phyloP scores from a whole-genome alignment of 2,329 filamentous ascomycete species.

The Aureobasidium sp. region DNA sequence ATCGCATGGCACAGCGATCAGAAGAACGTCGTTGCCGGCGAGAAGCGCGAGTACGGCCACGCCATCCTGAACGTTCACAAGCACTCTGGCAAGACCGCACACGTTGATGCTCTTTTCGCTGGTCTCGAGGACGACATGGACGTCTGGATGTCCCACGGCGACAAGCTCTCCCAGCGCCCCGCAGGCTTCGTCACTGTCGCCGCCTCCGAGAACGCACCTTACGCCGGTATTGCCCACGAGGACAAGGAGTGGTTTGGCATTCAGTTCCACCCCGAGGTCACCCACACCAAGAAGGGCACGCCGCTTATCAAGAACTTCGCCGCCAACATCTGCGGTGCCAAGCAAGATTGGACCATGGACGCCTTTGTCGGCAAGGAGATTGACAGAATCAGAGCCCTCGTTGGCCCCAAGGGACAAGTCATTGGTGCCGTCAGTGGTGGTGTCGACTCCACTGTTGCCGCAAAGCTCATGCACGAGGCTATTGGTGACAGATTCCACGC shows the following conservation, averaged over 20 bases:
- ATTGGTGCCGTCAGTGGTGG: slow-evolving; percentile 74
- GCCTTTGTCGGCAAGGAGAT: slow-evolving; percentile 80
- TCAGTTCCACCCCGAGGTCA: slow-evolving; percentile 87
- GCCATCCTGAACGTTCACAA: slow-evolving; percentile 57
- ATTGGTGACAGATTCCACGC: slow-evolving; percentile 82
- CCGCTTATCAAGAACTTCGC: slow-evolving; percentile 76
- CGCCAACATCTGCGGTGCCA: slow-evolving; percentile 70
- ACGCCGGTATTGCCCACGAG: slow-evolving; percentile 70
- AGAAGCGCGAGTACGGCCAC: slow-evolving; percentile 65
- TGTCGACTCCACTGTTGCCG: slow-evolving; percentile 83
- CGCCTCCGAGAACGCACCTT: slow-evolving; percentile 67
- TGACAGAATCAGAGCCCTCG: slow-evolving; percentile 67
- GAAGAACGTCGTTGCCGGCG: slow-evolving; percentile 61
- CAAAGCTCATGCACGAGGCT: slow-evolving; percentile 76
- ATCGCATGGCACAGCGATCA: slow-evolving; percentile 63
- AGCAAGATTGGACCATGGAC: slow-evolving; percentile 76
- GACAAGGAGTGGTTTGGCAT: slow-evolving; percentile 68
- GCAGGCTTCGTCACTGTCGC: slow-evolving; percentile 67
- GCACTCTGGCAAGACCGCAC: slow-evolving; percentile 47
- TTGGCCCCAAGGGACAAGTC: slow-evolving; percentile 76
- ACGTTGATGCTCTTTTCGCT: slow-evolving; percentile 73
- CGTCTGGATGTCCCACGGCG: slow-evolving; percentile 82
- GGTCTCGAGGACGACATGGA: slow-evolving; percentile 64
- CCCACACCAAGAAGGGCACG: slow-evolving; percentile 62
- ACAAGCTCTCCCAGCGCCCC: slow-evolving; percentile 73